These are phyloP conservation scores for Geotrichum phurueaensis DNA, from an alignment of 1,139 yeast genomes.

Conservation along the genomic window DNA sequence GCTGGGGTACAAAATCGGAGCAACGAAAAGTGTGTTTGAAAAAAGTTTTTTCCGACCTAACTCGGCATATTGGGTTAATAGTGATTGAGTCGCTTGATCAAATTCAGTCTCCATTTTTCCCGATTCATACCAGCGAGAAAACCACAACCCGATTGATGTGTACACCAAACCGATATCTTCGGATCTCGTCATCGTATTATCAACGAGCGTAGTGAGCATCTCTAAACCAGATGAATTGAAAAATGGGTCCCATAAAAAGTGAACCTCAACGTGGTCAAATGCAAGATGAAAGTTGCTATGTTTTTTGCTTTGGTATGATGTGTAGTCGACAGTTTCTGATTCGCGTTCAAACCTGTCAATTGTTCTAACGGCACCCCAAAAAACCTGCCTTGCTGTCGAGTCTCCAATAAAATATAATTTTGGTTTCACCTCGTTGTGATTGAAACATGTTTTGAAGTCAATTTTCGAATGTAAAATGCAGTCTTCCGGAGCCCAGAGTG, in stretches of 20 bases:
- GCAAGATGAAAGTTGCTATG: conserved; percentile 8
- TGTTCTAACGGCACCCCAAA: conserved; percentile 14
- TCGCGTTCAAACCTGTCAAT: conserved; percentile 2
- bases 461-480: not conserved
- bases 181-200: not conserved
- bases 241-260: conserved; percentile 18
- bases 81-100: conserved; percentile 2
- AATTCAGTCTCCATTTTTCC: conserved; percentile 6
- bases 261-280: not conserved
- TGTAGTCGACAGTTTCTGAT: conserved; percentile 10
- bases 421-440: not conserved
- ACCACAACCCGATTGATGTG: conserved; percentile 17
- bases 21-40: not conserved
- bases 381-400: conserved; percentile 19
- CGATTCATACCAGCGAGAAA: conserved; percentile 5
- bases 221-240: conserved; percentile 14
- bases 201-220: not conserved
- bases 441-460: not conserved
- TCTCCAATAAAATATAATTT: conserved; percentile 14
- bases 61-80: not conserved
- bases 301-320: conserved; percentile 2
- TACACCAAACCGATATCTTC: conserved; percentile 8
- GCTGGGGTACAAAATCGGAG: conserved; percentile 8
- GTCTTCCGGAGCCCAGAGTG: not conserved
- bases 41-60: conserved; percentile 3